A percentile compares a stretch with the other conserved stretches of the same genome.
These are phyloP conservation scores for Trichoderma atroviride DNA, from an alignment of 2,329 filamentous ascomycete genomes.

Conservation along the genomic window DNA sequence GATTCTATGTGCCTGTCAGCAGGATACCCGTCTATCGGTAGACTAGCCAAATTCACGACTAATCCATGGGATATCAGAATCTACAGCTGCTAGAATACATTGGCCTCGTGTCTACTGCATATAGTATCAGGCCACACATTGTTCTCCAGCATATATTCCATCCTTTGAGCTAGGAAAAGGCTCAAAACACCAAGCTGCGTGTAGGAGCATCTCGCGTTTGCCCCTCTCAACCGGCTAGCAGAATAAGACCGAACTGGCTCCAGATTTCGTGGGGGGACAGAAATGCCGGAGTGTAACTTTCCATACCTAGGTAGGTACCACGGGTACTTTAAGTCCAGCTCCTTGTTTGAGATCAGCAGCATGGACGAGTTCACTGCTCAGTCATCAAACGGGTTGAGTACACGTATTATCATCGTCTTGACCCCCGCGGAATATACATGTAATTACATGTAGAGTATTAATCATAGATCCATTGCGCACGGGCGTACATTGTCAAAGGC, in stretches of 20 bases:
- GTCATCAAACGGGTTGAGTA: neutral
- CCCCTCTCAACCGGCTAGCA: slow-evolving; percentile 4
- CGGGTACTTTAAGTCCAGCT: neutral
- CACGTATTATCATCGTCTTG: neutral
- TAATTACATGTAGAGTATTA: neutral
- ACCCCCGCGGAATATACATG: slow-evolving; percentile 13
- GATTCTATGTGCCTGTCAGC: neutral
- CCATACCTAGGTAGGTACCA: neutral
- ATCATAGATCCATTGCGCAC: neutral
- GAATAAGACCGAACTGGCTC: slow-evolving; percentile 19
- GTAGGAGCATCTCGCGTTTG: neutral
- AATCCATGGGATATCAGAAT: neutral
- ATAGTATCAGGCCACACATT: neutral
- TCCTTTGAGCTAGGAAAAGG: neutral
- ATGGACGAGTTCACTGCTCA: neutral
- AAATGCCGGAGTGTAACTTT: neutral
- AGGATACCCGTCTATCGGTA: neutral
- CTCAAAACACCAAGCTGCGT: neutral
- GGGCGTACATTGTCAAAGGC: neutral
- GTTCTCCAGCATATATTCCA: neutral
- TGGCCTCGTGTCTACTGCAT: neutral
- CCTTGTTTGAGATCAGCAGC: neutral
- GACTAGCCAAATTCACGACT: neutral
- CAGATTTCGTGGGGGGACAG: slow-evolving; percentile 15
- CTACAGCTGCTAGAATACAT: neutral